These are phyloP conservation scores for Hordeum pubiflorum DNA, from an alignment of 202 grass and related monocot species.

Conservation along the genomic window DNA sequence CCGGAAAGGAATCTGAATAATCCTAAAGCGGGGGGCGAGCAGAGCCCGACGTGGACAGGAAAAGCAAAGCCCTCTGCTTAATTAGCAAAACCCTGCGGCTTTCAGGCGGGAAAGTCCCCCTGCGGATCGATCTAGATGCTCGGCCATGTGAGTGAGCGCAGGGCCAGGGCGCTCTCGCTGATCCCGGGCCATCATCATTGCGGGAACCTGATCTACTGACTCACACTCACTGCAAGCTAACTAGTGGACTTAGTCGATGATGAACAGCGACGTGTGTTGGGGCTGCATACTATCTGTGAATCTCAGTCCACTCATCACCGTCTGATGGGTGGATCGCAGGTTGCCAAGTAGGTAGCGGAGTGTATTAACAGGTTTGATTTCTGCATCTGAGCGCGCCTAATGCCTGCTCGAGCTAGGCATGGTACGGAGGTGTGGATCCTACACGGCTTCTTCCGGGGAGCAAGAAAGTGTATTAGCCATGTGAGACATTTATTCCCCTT, in stretches of 20 bases:
- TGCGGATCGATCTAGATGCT: constrained; percentile 9
- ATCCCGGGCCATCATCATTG: constrained; percentile 21
- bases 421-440: constrained; percentile 14
- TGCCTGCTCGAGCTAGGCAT: background rate
- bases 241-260: background rate
- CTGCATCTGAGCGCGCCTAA: background rate
- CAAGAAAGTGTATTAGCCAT: constrained; percentile 28
- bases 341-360: background rate
- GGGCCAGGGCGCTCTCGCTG: background rate
- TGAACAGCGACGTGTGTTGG: background rate
- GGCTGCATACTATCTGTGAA: background rate
- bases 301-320: background rate
- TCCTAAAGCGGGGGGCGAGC: background rate
- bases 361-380: background rate
- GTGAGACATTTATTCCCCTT: constrained; percentile 35
- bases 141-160: background rate
- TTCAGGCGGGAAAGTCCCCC: constrained; percentile 16
- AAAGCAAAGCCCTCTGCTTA: background rate
- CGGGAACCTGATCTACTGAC: background rate
- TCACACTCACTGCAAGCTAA: background rate
- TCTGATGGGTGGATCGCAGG: background rate
- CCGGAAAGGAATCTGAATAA: background rate
- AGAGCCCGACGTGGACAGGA: background rate
- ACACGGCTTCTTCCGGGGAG: constrained; percentile 15
- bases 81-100: constrained; percentile 14